phyloP scores from a whole-genome alignment of 2,329 filamentous ascomycete species.

The Ceratocystis destructans region DNA sequence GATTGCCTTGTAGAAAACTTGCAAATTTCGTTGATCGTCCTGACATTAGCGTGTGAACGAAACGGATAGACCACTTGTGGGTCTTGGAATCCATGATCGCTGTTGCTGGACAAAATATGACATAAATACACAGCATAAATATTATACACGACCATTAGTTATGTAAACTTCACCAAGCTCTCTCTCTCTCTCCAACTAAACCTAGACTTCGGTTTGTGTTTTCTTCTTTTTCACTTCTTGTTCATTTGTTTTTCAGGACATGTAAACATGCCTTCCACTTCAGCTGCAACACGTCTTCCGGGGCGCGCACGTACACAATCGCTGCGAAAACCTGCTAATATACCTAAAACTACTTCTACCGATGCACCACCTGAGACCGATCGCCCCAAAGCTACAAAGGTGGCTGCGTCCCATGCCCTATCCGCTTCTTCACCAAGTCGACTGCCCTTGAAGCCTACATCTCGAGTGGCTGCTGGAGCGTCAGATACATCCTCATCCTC shows the following conservation, averaged over 20 bases:
- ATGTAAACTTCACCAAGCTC: no score
- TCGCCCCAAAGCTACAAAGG: conserved; percentile 23
- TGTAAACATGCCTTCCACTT: conserved; percentile 4
- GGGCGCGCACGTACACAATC: conserved; percentile 34
- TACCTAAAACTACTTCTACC: conserved; percentile 6
- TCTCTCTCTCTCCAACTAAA: background rate
- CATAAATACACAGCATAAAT: no score
- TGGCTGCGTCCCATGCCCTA: background rate
- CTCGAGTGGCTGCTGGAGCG: conserved; percentile 17
- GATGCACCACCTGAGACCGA: conserved; percentile 20
- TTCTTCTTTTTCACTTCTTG: background rate
- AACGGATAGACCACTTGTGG: no score
- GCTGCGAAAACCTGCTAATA: conserved; percentile 31
- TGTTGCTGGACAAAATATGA: no score
- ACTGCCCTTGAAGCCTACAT: conserved; percentile 35
- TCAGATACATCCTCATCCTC: background rate
- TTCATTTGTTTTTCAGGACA: background rate
- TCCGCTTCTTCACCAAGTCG: conserved; percentile 34
- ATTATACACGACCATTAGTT: no score
- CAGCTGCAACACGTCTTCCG: conserved; percentile 29
- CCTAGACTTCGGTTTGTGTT: background rate
- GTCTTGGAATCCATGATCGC: no score
- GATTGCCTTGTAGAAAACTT: no score
- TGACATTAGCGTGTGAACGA: no score
- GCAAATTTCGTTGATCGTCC: no score